Conservation (phyloP, 2,329 filamentous ascomycete genomes). For the Tolypocladium capitatum region DNA sequence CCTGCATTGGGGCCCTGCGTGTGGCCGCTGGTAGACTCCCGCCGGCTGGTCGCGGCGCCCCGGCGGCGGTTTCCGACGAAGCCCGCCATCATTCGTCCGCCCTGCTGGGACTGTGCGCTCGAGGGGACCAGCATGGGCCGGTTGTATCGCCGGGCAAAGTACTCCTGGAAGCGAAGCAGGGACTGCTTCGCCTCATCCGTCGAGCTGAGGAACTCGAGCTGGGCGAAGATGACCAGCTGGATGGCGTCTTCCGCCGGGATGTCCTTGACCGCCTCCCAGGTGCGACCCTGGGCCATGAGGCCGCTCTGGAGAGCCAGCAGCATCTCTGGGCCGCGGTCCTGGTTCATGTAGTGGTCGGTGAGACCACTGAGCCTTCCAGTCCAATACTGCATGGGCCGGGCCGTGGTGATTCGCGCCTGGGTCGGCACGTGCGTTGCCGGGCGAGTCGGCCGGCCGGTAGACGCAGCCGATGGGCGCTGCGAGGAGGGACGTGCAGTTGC, state of each 20-base stretch:
- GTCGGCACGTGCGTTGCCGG: conserved; percentile 8
- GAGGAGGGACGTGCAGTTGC: background rate
- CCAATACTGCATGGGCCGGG: conserved; percentile 44
- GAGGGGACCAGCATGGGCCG: conserved; percentile 26
- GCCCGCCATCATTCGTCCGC: conserved; percentile 12
- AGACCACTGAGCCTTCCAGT: conserved; percentile 38
- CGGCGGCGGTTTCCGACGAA: conserved; percentile 11
- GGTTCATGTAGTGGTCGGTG: background rate
- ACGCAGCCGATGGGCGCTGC: conserved; percentile 4
- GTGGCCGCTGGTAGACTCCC: background rate
- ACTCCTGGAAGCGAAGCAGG: conserved; percentile 34
- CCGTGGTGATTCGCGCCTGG: conserved; percentile 21
- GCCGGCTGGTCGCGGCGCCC: background rate
- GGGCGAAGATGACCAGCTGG: conserved; percentile 28
- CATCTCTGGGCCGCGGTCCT: background rate
- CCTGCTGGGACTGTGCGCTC: conserved; percentile 19
- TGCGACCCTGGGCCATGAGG: conserved; percentile 15
- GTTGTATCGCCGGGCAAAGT: conserved; percentile 28
- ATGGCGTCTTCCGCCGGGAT: conserved; percentile 25
- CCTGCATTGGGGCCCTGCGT: background rate
- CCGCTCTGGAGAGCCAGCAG: conserved; percentile 37
- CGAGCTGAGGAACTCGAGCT: conserved; percentile 32
- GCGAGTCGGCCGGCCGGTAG: background rate
- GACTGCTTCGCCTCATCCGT: conserved; percentile 34
- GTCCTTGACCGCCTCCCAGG: conserved; percentile 2